A percentile compares a stretch with the other conserved stretches of the same genome.
These are phyloP conservation scores for Rhodomyrtus tomentosa DNA, from an alignment of 345 rosid genomes.

Conservation along the genomic window DNA sequence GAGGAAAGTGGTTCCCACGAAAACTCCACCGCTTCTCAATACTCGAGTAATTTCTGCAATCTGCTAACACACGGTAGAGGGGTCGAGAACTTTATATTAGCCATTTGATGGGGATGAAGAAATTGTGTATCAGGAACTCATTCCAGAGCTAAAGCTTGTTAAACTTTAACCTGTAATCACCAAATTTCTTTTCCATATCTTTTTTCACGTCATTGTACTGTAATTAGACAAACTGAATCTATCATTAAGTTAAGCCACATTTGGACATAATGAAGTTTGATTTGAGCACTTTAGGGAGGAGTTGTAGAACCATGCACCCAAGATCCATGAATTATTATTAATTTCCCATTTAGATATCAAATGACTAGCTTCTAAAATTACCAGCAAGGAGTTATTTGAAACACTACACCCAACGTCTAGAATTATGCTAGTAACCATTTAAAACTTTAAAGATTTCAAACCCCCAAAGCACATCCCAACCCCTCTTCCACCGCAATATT, in stretches of 20 bases:
- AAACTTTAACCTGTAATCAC: neutral
- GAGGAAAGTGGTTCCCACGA: conserved; percentile 87
- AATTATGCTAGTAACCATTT: neutral
- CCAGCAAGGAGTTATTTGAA: neutral
- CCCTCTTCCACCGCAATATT: neutral
- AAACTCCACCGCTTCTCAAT: conserved; percentile 75
- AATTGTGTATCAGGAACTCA: neutral
- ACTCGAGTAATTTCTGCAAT: conserved; percentile 84
- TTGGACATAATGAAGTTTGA: neutral
- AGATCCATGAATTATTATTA: neutral
- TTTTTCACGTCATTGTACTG: neutral
- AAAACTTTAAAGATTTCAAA: neutral
- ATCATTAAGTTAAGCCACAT: neutral
- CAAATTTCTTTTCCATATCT: neutral
- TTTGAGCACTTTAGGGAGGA: neutral
- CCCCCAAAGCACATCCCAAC: neutral
- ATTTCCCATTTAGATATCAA: neutral
- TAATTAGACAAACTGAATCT: neutral
- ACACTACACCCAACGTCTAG: neutral
- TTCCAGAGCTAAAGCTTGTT: neutral
- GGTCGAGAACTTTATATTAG: neutral
- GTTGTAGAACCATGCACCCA: neutral
- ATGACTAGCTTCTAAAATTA: neutral
- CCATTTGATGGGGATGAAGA: neutral
- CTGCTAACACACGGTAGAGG: conserved; percentile 5